Conservation (phyloP, 768 basidiomycete genomes). For the Pleurotus sapidus region DNA sequence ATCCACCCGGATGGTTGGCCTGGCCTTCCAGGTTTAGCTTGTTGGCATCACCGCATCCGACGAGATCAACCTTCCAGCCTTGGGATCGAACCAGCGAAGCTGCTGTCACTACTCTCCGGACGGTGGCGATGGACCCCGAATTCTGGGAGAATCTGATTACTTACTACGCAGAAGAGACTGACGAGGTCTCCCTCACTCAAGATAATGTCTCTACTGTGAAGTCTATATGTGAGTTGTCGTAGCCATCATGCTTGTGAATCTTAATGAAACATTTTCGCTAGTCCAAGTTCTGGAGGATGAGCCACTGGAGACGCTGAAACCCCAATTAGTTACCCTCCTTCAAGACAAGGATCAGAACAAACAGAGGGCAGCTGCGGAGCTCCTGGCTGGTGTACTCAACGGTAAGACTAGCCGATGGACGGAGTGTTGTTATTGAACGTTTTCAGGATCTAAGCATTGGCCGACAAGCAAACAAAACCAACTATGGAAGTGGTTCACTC, state of each 20-base stretch:
- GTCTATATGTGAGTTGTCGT: slow-evolving; percentile 56
- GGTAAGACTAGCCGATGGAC: slow-evolving; percentile 31
- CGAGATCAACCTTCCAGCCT: slow-evolving; percentile 49
- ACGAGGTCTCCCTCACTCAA: slow-evolving; percentile 57
- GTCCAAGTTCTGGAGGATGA: slow-evolving; percentile 80
- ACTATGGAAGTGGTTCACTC: slow-evolving; percentile 82
- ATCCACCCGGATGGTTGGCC: slow-evolving; percentile 66
- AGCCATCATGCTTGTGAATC: not conserved
- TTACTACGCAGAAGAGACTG: slow-evolving; percentile 78
- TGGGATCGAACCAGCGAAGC: slow-evolving; percentile 57
- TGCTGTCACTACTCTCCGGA: slow-evolving; percentile 48
- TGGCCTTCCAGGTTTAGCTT: slow-evolving; percentile 46
- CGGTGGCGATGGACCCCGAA: slow-evolving; percentile 38
- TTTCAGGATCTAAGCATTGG: slow-evolving; percentile 84
- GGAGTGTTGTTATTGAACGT: not conserved
- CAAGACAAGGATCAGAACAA: slow-evolving; percentile 78
- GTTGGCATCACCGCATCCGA: slow-evolving; percentile 45
- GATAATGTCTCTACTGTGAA: slow-evolving; percentile 75
- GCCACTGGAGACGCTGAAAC: slow-evolving; percentile 60
- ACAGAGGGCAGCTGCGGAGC: slow-evolving; percentile 84
- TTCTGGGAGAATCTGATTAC: slow-evolving; percentile 72
- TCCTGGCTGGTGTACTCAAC: slow-evolving; percentile 70
- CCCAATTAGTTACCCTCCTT: slow-evolving; percentile 62
- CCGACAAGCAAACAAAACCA: slow-evolving; percentile 59
- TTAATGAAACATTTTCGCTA: slow-evolving; percentile 21